A percentile compares a stretch with the other conserved stretches of the same genome.
Conservation (phyloP, 1,139 yeast genomes). For the Kluyveromyces marxianus region DNA sequence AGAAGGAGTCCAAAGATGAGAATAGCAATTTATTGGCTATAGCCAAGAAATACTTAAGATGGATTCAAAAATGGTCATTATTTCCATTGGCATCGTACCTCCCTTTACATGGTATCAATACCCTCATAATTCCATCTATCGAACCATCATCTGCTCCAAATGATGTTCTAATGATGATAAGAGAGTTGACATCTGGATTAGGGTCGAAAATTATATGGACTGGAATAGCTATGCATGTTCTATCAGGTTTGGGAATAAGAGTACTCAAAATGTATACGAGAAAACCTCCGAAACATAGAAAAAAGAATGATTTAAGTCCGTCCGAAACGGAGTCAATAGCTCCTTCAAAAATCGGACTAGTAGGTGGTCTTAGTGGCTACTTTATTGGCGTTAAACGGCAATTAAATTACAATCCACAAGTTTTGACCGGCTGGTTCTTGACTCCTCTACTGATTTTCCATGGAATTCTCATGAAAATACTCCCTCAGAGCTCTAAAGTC, state of each 20-base stretch:
- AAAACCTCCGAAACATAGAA: conserved; percentile 4
- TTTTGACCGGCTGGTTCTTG: conserved; percentile 19
- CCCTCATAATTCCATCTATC: conserved; percentile 17
- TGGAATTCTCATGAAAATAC: conserved; percentile 17
- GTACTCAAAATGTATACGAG: background rate
- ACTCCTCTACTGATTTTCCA: conserved; percentile 20
- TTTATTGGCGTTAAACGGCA: conserved; percentile 18
- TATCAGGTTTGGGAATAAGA: conserved; percentile 16
- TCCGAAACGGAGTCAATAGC: conserved; percentile 10
- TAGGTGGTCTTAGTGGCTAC: conserved; percentile 23
- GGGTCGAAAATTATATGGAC: conserved; percentile 13
- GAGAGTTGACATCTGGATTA: conserved; percentile 18
- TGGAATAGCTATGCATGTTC: conserved; percentile 13
- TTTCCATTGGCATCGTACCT: conserved; percentile 19
- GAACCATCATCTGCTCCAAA: conserved; percentile 20
- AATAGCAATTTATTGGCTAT: background rate
- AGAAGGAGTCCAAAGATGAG: conserved; percentile 2
- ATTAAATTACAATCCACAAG: conserved; percentile 17
- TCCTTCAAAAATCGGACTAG: conserved; percentile 19
- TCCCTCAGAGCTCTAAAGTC: conserved; percentile 11
- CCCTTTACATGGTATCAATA: conserved; percentile 22
- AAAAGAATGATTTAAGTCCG: conserved; percentile 4
- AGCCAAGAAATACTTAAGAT: conserved; percentile 9
- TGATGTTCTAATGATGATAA: conserved; percentile 20
- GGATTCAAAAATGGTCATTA: conserved; percentile 18